These are phyloP conservation scores for Inga leiocalycina DNA, from an alignment of 306 rosid species.

Conservation along the genomic window DNA sequence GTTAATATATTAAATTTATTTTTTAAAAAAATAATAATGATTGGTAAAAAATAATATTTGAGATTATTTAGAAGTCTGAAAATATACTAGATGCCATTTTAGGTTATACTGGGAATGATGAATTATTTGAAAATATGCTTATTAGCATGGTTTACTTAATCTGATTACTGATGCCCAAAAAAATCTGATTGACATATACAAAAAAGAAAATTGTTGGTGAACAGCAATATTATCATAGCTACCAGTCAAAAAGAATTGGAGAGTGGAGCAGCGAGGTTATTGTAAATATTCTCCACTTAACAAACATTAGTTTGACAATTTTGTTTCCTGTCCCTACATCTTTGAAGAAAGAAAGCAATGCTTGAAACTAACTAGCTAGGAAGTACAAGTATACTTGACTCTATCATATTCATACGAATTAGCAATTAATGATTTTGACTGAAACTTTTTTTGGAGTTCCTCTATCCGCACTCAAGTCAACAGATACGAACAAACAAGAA, in stretches of 20 bases:
- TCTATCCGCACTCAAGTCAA: constrained; percentile 1
- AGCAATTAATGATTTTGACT: constrained; percentile 28
- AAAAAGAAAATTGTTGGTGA: neutral
- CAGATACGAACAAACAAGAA: constrained; percentile 14
- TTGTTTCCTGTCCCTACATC: constrained; percentile 45
- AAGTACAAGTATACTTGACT: constrained; percentile 29
- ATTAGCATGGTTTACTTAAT: neutral
- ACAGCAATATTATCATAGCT: neutral
- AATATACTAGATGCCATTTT: no score
- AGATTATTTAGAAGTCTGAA: no score
- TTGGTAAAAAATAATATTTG: no score
- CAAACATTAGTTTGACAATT: constrained; percentile 43
- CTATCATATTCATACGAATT: constrained; percentile 6
- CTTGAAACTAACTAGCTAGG: constrained; percentile 9
- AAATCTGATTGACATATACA: neutral
- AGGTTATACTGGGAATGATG: neutral
- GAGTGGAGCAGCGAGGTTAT: constrained; percentile 40
- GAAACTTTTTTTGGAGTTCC: constrained; percentile 10
- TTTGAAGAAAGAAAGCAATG: constrained; percentile 30
- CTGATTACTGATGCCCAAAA: no score
- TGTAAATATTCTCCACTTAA: constrained; percentile 33
- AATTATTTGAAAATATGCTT: neutral
- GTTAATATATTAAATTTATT: no score
- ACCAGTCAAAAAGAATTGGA: constrained; percentile 13
- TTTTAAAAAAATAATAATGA: no score